Conservation (phyloP, 257 asterid genomes). For the Salvia hispanica region DNA sequence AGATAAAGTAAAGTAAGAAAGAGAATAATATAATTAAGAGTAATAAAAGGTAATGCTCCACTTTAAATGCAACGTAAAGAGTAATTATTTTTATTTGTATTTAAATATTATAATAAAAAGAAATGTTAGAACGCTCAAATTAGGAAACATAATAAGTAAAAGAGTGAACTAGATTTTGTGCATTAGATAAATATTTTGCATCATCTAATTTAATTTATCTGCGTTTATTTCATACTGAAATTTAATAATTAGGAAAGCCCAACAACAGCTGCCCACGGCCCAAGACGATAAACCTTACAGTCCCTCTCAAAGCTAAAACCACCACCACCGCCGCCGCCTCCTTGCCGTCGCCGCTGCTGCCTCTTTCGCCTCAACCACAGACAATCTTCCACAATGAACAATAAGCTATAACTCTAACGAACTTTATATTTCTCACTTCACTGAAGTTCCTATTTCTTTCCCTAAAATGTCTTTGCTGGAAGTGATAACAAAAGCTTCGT, state of each 20-base stretch:
- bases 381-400: not conserved
- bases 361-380: not conserved
- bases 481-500: slow-evolving; percentile 63
- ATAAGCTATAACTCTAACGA: not conserved
- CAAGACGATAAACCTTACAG: not conserved
- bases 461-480: slow-evolving; percentile 65
- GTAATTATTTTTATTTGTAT: too few species aligned
- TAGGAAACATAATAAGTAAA: too few species aligned
- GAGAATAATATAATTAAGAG: too few species aligned
- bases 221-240: too few species aligned
- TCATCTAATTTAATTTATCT: too few species aligned
- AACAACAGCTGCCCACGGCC: not conserved
- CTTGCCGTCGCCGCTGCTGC: not conserved
- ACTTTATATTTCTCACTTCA: not conserved
- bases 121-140: too few species aligned
- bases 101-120: too few species aligned
- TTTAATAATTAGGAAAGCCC: not conserved
- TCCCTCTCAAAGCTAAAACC: not conserved
- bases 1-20: too few species aligned
- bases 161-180: too few species aligned
- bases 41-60: too few species aligned
- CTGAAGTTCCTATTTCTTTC: not conserved
- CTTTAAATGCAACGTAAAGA: too few species aligned
- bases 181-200: too few species aligned
- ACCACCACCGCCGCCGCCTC: slow-evolving; percentile 18